phyloP scores from a whole-genome alignment of 2,329 filamentous ascomycete species.

The Venturia carpophila region DNA sequence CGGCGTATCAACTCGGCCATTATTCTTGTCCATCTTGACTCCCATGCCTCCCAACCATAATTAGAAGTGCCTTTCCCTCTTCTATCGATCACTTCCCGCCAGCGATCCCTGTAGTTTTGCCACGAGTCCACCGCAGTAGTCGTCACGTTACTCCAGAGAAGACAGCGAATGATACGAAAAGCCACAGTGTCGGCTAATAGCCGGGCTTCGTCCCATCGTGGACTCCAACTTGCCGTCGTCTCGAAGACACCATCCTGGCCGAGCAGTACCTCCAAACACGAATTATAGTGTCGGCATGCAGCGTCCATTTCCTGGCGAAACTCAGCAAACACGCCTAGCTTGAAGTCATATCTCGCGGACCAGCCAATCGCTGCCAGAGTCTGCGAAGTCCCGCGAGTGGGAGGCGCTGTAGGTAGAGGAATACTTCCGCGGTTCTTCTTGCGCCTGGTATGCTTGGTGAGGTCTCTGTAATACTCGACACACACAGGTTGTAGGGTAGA shows the following conservation, averaged over 20 bases:
- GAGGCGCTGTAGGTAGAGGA: constrained; percentile 73
- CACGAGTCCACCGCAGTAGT: constrained; percentile 73
- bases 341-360: constrained; percentile 93
- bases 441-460: constrained; percentile 84
- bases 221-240: constrained; percentile 80
- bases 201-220: constrained; percentile 89
- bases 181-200: constrained; percentile 73
- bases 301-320: constrained; percentile 89
- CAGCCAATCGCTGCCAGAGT: constrained; percentile 79
- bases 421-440: constrained; percentile 74
- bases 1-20: constrained; percentile 54
- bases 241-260: constrained; percentile 74
- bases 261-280: constrained; percentile 76
- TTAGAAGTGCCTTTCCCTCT: constrained; percentile 78
- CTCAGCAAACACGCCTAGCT: constrained; percentile 81
- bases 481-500: constrained; percentile 64
- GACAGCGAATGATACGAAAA: constrained; percentile 71
- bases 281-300: constrained; percentile 76
- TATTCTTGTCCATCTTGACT: constrained; percentile 60
- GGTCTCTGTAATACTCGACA: constrained; percentile 85
- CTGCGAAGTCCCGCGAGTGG: constrained; percentile 76
- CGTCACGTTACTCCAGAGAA: constrained; percentile 72
- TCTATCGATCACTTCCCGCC: constrained; percentile 70
- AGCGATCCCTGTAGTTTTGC: constrained; percentile 66
- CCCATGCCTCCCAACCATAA: constrained; percentile 93